Evolutionary conservation across 1,284 basidiomycete genomes (phyloP).

Genomic region (Microbotryum lychnidis-dioicae): DNA sequence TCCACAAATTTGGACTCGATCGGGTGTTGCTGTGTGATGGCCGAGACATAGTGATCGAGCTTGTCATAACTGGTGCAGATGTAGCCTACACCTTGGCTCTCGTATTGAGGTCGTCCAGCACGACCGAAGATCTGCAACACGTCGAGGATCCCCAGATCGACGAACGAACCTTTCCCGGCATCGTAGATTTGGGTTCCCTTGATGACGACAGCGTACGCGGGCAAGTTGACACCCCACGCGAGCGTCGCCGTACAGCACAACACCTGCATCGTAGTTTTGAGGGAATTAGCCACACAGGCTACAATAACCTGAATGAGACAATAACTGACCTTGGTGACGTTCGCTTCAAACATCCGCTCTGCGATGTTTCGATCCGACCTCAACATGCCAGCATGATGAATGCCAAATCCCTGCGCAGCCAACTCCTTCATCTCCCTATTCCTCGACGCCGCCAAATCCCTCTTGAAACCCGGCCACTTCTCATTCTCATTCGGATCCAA

Average conservation of each 20-base stretch:
- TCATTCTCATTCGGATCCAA: conserved; percentile 75
- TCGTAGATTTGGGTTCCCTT: conserved; percentile 98
- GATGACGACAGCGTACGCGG: conserved; percentile 93
- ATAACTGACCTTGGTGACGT: conserved; percentile 69
- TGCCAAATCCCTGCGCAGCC: conserved; percentile 84
- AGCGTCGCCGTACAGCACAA: conserved; percentile 96
- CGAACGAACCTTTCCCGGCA: conserved; percentile 74
- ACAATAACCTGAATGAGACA: background rate
- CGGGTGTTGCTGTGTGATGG: conserved; percentile 55
- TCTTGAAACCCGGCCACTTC: conserved; percentile 64
- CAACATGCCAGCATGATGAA: conserved; percentile 98
- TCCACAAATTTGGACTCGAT: conserved; percentile 91
- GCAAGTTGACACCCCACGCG: conserved; percentile 99
- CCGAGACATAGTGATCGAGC: conserved; percentile 64
- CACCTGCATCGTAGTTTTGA: conserved; percentile 51
- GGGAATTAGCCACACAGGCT: background rate
- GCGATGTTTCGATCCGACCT: conserved; percentile 89
- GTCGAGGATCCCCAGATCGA: conserved; percentile 89
- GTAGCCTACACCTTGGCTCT: conserved; percentile 91
- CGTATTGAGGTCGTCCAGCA: conserved; percentile 87
- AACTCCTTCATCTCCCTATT: conserved; percentile 97
- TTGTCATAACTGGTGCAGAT: conserved; percentile 94
- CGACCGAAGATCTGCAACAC: conserved; percentile 94
- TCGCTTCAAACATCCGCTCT: conserved; percentile 87
- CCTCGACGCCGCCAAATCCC: conserved; percentile 66